phyloP scores from a whole-genome alignment of 371 early-diverging fungal genomes.

The Edhazardia aedis region DNA sequence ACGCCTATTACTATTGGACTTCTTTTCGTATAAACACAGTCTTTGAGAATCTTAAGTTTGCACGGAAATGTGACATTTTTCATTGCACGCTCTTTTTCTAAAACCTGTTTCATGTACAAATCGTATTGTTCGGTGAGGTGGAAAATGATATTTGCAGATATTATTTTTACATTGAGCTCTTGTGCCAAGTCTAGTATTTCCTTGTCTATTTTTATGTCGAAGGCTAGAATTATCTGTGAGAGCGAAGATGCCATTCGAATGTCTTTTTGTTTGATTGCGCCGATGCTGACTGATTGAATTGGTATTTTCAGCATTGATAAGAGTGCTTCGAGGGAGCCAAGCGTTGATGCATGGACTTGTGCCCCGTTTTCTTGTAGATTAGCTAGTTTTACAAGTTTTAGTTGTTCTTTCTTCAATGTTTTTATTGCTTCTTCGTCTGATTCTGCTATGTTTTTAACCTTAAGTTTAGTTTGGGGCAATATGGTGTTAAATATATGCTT shows the following conservation, averaged over 20 bases:
- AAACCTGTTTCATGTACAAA: constrained; percentile 53
- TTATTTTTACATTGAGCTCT: constrained; percentile 67
- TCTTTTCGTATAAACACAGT: constrained; percentile 76
- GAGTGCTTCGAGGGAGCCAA: constrained; percentile 94
- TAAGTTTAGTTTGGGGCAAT: no score
- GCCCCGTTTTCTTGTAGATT: constrained; percentile 54
- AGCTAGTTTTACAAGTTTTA: constrained; percentile 11
- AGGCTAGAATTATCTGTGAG: constrained; percentile 83
- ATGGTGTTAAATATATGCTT: no score
- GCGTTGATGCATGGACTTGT: constrained; percentile 89
- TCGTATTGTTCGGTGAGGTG: constrained; percentile 88
- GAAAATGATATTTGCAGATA: constrained; percentile 93
- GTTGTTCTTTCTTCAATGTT: no score
- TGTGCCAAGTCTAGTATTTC: constrained; percentile 79
- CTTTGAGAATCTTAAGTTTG: constrained; percentile 68
- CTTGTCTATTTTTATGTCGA: constrained; percentile 86
- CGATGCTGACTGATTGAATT: constrained; percentile 83
- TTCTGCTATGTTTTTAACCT: no score
- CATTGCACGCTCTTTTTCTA: constrained; percentile 64
- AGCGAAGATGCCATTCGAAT: constrained; percentile 71
- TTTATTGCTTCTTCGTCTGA: no score
- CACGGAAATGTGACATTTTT: constrained; percentile 86
- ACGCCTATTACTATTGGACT: constrained; percentile 89
- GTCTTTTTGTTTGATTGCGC: constrained; percentile 90
- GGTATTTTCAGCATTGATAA: constrained; percentile 85